phyloP scores from a whole-genome alignment of 225 moss, liverwort and hornwort species.

The Sphagnum contortum region DNA sequence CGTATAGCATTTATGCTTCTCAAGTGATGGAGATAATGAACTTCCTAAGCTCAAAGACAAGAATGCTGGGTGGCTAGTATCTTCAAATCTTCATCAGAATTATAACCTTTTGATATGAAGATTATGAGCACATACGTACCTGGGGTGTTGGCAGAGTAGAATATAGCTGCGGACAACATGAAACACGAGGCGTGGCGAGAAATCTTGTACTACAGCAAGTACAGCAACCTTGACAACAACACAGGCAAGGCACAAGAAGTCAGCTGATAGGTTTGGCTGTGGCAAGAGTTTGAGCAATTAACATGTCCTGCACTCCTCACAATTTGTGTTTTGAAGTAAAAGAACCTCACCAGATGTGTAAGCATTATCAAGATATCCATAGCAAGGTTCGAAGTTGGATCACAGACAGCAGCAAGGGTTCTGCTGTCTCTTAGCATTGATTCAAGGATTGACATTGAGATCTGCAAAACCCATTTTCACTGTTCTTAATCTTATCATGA shows the following conservation, averaged over 20 bases:
- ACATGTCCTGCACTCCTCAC: no score
- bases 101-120: no score
- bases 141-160: slow-evolving; percentile 73
- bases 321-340: neutral
- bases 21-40: no score
- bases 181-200: slow-evolving; percentile 78
- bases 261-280: neutral
- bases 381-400: slow-evolving; percentile 34
- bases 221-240: slow-evolving; percentile 42
- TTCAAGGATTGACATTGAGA: slow-evolving; percentile 82
- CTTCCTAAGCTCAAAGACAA: no score
- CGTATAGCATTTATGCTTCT: neutral
- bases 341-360: slow-evolving; percentile 59
- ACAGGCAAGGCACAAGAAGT: neutral
- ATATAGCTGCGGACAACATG: slow-evolving; percentile 70
- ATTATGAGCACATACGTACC: slow-evolving; percentile 25
- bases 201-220: slow-evolving; percentile 62
- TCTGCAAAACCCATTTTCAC: slow-evolving; percentile 22
- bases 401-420: slow-evolving; percentile 56
- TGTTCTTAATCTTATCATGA: neutral
- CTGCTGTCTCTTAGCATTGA: slow-evolving; percentile 55
- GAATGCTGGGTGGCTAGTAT: no score
- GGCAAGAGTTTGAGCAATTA: no score
- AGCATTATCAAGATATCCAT: slow-evolving; percentile 57
- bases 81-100: no score